These are phyloP conservation scores for Candida pini DNA, from an alignment of 805 yeast species.

Conservation along the genomic window DNA sequence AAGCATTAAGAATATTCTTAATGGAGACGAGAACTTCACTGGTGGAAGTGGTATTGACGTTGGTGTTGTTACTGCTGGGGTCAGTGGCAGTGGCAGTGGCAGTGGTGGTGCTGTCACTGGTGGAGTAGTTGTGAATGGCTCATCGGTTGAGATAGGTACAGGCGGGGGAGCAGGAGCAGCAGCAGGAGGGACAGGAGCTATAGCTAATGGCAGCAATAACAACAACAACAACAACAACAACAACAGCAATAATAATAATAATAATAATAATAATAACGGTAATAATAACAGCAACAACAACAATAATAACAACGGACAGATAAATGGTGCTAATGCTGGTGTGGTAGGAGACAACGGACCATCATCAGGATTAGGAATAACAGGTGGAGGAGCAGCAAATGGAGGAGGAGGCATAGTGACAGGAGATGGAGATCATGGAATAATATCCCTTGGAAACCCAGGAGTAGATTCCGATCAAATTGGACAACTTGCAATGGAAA, in stretches of 20 bases:
- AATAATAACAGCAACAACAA: not conserved
- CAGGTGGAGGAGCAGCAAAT: too few species aligned
- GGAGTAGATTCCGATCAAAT: too few species aligned
- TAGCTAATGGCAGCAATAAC: not conserved
- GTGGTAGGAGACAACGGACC: too few species aligned
- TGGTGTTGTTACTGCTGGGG: not conserved
- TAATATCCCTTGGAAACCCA: slow-evolving; percentile 38
- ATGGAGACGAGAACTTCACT: slow-evolving; percentile 47
- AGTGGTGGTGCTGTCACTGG: too few species aligned
- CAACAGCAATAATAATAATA: not conserved
- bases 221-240: not conserved
- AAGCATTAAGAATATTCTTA: slow-evolving; percentile 58
- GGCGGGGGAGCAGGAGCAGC: too few species aligned
- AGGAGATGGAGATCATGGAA: not conserved
- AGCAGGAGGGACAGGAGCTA: not conserved
- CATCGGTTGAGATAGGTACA: too few species aligned
- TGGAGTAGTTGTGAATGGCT: too few species aligned
- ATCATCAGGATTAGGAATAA: too few species aligned
- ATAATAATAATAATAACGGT: not conserved
- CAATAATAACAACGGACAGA: too few species aligned
- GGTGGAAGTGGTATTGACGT: slow-evolving; percentile 15
- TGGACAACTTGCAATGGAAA: slow-evolving; percentile 72
- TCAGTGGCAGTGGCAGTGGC: not conserved
- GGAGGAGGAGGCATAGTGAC: slow-evolving; percentile 1
- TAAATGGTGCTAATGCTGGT: too few species aligned